These are phyloP conservation scores for Curvularia lunata DNA, from an alignment of 2,329 filamentous ascomycete genomes.

Conservation along the genomic window DNA sequence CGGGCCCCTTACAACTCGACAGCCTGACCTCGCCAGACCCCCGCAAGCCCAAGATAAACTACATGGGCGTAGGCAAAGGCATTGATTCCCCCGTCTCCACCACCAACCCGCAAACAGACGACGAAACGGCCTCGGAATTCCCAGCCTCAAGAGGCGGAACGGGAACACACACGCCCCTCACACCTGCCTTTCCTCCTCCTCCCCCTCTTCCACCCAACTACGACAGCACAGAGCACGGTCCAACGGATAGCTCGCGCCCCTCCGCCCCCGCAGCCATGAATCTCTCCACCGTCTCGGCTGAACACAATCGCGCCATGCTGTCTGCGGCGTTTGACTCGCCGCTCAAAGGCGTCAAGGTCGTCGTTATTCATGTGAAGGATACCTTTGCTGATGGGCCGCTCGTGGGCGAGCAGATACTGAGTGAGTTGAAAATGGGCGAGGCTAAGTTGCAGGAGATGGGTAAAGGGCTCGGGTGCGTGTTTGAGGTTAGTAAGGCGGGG, in stretches of 20 bases:
- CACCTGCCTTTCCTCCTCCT: no score
- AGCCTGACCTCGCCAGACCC: conserved; percentile 6
- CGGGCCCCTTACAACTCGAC: conserved; percentile 41
- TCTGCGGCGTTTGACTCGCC: conserved; percentile 51
- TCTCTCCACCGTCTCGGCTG: conserved; percentile 29
- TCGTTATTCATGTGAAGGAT: conserved; percentile 96
- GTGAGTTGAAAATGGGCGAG: conserved; percentile 72
- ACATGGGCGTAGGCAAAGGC: conserved; percentile 15
- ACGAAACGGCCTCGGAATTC: conserved; percentile 40
- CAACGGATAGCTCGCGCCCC: conserved; percentile 17
- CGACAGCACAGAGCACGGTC: neutral
- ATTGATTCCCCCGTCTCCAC: conserved; percentile 24
- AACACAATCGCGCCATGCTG: conserved; percentile 38
- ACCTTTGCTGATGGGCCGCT: conserved; percentile 72
- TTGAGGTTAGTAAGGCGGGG: conserved; percentile 72
- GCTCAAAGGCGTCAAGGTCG: conserved; percentile 75
- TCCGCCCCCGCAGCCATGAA: conserved; percentile 35
- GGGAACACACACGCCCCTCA: conserved; percentile 30
- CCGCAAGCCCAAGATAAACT: conserved; percentile 26
- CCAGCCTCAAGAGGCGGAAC: conserved; percentile 19
- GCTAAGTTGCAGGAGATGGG: conserved; percentile 52
- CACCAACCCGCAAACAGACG: conserved; percentile 24
- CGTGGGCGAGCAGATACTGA: conserved; percentile 70
- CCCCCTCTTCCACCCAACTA: neutral
- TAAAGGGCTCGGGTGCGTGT: conserved; percentile 76